Percentiles rank a stretch among this genome's conserved stretches.
phyloP scores from a whole-genome alignment of 140 eudicot genomes.

The Stevia rebaudiana region DNA sequence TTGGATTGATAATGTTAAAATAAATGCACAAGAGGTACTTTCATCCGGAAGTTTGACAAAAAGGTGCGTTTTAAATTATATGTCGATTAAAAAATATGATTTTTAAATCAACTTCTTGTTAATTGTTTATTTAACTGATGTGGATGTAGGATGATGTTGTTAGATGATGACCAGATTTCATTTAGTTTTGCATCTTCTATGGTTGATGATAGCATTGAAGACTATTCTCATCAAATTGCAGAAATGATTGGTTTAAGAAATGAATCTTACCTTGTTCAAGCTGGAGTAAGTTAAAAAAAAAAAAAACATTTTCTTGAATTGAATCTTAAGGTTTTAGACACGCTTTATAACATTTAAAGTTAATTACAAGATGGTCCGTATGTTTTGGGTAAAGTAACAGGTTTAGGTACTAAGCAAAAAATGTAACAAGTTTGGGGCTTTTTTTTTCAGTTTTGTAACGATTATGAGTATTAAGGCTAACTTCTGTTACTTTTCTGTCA shows the following conservation, averaged over 20 bases:
- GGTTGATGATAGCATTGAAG: constrained; percentile 81
- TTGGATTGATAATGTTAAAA: constrained; percentile 91
- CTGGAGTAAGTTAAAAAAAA: constrained; percentile 63
- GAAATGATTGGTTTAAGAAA: constrained; percentile 96
- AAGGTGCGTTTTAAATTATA: constrained; percentile 40
- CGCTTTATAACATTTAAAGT: background rate
- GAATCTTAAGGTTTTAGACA: background rate
- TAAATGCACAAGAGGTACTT: constrained; percentile 88
- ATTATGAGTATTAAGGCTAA: too few species aligned
- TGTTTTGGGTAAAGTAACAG: too few species aligned
- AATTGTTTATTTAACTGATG: background rate
- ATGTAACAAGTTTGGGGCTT: too few species aligned
- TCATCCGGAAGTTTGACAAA: constrained; percentile 96
- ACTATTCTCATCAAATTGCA: constrained; percentile 94
- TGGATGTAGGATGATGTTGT: constrained; percentile 85
- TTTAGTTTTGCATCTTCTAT: constrained; percentile 78
- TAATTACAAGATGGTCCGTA: too few species aligned
- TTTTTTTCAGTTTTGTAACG: too few species aligned
- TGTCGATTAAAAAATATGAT: background rate
- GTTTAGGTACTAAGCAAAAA: too few species aligned
- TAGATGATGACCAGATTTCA: constrained; percentile 94
- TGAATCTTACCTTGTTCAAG: constrained; percentile 70
- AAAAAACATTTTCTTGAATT: constrained; percentile 2
- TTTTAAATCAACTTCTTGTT: background rate
- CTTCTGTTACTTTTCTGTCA: too few species aligned